Conservation (phyloP, 2,329 filamentous ascomycete species). For the Aspergillus transmontanensis region DNA sequence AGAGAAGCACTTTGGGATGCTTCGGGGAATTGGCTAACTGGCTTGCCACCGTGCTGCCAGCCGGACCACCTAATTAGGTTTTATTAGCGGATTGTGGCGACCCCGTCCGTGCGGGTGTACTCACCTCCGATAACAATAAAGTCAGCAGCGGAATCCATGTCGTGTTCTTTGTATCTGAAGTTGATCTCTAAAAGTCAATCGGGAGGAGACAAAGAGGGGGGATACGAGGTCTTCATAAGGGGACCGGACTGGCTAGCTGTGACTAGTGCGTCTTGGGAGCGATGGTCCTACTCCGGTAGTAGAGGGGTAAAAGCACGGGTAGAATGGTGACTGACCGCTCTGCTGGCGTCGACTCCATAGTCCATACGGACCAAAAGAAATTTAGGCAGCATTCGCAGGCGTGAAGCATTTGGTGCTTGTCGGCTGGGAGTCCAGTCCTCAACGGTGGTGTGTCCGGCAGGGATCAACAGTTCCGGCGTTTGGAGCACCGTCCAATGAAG, state of each 20-base stretch:
- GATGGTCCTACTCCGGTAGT: neutral
- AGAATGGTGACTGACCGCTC: neutral
- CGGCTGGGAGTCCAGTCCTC: neutral
- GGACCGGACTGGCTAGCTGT: neutral
- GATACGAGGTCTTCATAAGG: neutral
- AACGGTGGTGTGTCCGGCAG: neutral
- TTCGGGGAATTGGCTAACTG: slow-evolving; percentile 52
- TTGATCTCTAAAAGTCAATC: neutral
- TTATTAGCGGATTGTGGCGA: no score
- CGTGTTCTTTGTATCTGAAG: neutral
- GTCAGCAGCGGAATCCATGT: neutral
- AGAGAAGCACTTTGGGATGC: slow-evolving; percentile 58
- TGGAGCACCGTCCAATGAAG: slow-evolving; percentile 1
- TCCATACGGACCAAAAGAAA: no score
- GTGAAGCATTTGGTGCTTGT: neutral
- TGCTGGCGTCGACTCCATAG: neutral
- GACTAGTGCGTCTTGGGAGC: neutral
- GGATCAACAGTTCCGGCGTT: slow-evolving; percentile 1
- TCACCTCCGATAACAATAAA: slow-evolving; percentile 3
- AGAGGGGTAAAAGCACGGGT: neutral
- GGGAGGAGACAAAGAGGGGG: neutral
- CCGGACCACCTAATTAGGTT: slow-evolving; percentile 55
- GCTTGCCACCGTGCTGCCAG: slow-evolving; percentile 60
- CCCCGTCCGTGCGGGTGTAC: neutral
- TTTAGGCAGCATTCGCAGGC: no score